Conservation (phyloP, 2,329 filamentous ascomycete genomes). For the Fusarium keratoplasticum region DNA sequence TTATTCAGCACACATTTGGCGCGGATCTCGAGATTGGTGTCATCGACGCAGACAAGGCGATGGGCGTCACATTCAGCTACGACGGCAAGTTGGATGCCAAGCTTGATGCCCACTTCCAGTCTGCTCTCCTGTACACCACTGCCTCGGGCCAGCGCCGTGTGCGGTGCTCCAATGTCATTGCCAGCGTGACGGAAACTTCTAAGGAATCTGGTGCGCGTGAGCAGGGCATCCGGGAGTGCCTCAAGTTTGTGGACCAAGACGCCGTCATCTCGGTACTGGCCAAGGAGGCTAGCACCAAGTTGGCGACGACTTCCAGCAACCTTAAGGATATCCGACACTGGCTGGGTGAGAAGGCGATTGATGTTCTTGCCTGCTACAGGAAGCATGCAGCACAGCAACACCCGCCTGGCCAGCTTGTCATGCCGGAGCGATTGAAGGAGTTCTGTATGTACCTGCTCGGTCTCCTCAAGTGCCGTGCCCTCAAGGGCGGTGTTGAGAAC, state of each 20-base stretch:
- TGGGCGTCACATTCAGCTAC: conserved; percentile 92
- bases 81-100: conserved; percentile 98
- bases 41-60: conserved; percentile 92
- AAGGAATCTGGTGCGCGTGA: conserved; percentile 54
- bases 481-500: conserved; percentile 92
- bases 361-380: conserved; percentile 90
- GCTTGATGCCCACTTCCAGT: conserved; percentile 97
- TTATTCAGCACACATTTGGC: conserved; percentile 93
- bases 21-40: conserved; percentile 94
- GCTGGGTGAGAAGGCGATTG: conserved; percentile 91
- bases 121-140: conserved; percentile 93
- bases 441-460: conserved; percentile 96
- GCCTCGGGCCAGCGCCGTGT: conserved; percentile 89
- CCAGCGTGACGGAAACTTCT: conserved; percentile 81
- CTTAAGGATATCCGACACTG: conserved; percentile 88
- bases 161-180: conserved; percentile 92
- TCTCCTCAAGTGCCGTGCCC: conserved; percentile 88
- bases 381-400: conserved; percentile 90
- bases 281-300: conserved; percentile 92
- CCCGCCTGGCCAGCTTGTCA: conserved; percentile 90
- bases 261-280: conserved; percentile 89
- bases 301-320: conserved; percentile 74
- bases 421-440: conserved; percentile 96
- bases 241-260: conserved; percentile 97
- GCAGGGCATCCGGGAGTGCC: conserved; percentile 77